Percentiles rank a stretch among this genome's conserved stretches.
phyloP scores from a whole-genome alignment of 2,329 filamentous ascomycete genomes.

The Trichoderma arundinaceum region DNA sequence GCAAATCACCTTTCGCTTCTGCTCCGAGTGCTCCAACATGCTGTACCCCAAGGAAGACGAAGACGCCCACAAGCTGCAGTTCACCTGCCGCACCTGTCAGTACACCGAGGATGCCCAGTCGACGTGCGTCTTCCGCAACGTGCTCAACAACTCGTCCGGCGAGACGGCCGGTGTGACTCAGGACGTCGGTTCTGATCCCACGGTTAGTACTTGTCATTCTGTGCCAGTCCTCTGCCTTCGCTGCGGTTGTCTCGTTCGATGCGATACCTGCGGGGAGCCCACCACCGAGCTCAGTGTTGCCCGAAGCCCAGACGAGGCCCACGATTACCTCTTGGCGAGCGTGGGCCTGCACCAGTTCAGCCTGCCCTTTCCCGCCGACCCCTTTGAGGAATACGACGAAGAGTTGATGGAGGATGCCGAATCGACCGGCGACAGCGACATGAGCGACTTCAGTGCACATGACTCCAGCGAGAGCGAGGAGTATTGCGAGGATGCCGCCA shows the following conservation, averaged over 20 bases:
- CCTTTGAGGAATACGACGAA: constrained; percentile 49
- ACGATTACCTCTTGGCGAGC: constrained; percentile 32
- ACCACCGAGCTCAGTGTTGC: constrained; percentile 37
- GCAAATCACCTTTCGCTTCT: constrained; percentile 97
- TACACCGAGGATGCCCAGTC: constrained; percentile 86
- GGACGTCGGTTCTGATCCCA: constrained; percentile 96
- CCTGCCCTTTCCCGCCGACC: constrained; percentile 41
- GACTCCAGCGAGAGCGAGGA: constrained; percentile 33
- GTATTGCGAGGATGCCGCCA: constrained; percentile 37
- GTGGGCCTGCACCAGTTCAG: constrained; percentile 42
- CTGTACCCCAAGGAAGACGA: constrained; percentile 96
- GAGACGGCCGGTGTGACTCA: constrained; percentile 97
- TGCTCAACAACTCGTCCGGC: constrained; percentile 86
- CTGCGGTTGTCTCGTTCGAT: constrained; percentile 54
- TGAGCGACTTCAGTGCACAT: constrained; percentile 30
- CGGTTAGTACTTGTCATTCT: constrained; percentile 73
- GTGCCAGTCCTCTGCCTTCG: constrained; percentile 52
- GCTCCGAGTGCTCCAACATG: constrained; percentile 98
- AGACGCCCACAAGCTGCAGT: constrained; percentile 82
- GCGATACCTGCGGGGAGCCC: constrained; percentile 47
- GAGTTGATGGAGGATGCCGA: constrained; percentile 43
- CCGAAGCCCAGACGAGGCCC: constrained; percentile 33
- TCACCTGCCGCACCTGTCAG: constrained; percentile 93
- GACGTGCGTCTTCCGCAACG: constrained; percentile 93
- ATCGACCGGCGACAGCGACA: constrained; percentile 34